Evolutionary conservation across 768 basidiomycete genomes (phyloP), one percentile per base, ranked within the genome.

Genomic region (Tubosaeta sp.): DNA sequence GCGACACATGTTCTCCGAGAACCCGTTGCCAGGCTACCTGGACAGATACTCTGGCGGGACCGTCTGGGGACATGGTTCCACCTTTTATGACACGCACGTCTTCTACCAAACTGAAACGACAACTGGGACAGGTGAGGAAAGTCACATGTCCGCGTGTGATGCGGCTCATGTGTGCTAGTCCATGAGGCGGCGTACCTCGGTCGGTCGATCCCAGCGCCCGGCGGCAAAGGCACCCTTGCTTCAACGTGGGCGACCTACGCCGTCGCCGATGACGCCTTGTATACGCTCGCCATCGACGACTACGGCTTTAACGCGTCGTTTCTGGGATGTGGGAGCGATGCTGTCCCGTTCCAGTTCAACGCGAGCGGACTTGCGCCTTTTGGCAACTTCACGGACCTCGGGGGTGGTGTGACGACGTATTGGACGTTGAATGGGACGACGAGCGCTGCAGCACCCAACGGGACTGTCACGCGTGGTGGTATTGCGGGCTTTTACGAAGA

Each of bases 121-220:
- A 0, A 46, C 51, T 12, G 58, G 58, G 9, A 48, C 56, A 27
- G 46, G 59, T 59, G 46, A 14, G 31, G 18, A 27, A 21, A 1
- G 16, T 19, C 13, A 8, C 13, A n/a, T 6, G 2, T 36, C 3
- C n/a, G 27, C 27, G 9, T 27, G 27, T 4, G 18, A 38, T 10
- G 9, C 10, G 18, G 11, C 36, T 38, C 18, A 19, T 19, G 2
- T 9, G 11, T 10, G 1, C n/a, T 27, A 56, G 57, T 45, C 14
- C 57, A 58, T 19, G 49, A 56, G 3, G 51, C 54, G 14, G 54
- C 54, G 9, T 58, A 43, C 27, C 57, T 58, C 18, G 54, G 51
- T 7, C 57, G 57, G 22, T 46, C 54, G 14, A 18, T 58, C 12
- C 48, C 57, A 29, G 13, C n/a, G 0, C 45, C 50, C 0, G 43